A percentile compares a stretch with the other conserved stretches of the same genome.
These are phyloP conservation scores for Floccularia luteovirens DNA, from an alignment of 768 basidiomycete genomes.

Conservation along the genomic window DNA sequence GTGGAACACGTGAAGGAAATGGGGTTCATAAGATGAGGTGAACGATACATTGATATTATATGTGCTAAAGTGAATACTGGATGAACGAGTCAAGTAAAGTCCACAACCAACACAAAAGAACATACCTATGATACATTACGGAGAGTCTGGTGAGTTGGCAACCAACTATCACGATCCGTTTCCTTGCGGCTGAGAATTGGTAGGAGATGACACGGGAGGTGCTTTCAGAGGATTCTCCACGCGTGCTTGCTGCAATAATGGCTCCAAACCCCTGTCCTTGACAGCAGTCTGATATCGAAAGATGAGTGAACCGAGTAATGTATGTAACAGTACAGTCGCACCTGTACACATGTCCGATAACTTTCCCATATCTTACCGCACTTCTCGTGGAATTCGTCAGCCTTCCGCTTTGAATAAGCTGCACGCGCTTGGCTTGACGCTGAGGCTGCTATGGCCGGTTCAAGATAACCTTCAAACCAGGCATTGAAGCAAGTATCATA, in stretches of 20 bases:
- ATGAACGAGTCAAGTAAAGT: no score
- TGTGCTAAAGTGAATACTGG: no score
- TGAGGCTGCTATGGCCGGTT: slow-evolving; percentile 54
- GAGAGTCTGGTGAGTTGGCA: no score
- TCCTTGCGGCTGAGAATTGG: no score
- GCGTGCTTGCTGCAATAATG: slow-evolving; percentile 71
- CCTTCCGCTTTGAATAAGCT: slow-evolving; percentile 67
- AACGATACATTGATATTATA: no score
- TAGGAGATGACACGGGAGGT: no score
- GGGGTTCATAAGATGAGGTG: no score
- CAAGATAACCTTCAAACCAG: slow-evolving; percentile 96
- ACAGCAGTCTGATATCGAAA: slow-evolving; percentile 57
- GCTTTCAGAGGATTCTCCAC: slow-evolving; percentile 72
- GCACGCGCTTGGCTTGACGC: slow-evolving; percentile 36
- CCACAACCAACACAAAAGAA: no score
- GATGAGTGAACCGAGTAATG: background rate
- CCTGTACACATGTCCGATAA: slow-evolving; percentile 81
- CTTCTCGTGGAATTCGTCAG: slow-evolving; percentile 78
- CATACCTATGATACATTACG: no score
- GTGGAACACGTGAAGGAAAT: no score
- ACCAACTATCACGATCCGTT: no score
- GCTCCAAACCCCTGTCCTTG: slow-evolving; percentile 69
- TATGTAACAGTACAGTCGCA: slow-evolving; percentile 23
- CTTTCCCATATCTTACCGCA: slow-evolving; percentile 80
- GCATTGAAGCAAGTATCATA: slow-evolving; percentile 96